phyloP scores from a whole-genome alignment of 805 yeast genomes.

The Myxozyma sirexii region DNA sequence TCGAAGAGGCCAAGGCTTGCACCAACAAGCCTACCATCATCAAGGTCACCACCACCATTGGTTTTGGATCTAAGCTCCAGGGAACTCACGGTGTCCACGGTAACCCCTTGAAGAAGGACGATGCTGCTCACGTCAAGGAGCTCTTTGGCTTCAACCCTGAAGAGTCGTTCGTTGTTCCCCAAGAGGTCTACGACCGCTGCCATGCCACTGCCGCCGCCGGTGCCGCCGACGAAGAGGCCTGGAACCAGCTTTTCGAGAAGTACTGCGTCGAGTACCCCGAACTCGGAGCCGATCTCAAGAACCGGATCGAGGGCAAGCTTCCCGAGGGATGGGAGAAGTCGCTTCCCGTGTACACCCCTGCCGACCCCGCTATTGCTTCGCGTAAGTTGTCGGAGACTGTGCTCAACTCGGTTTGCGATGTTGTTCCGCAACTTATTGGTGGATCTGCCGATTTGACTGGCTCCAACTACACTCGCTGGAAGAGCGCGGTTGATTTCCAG shows the following conservation, averaged over 20 bases:
- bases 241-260: constrained; percentile 66
- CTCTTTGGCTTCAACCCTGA: constrained; percentile 87
- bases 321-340: constrained; percentile 79
- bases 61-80: constrained; percentile 81
- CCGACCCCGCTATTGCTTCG: constrained; percentile 84
- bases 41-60: constrained; percentile 87
- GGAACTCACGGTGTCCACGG: constrained; percentile 97
- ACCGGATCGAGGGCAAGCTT: constrained; percentile 76
- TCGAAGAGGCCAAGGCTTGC: constrained; percentile 77
- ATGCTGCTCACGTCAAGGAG: constrained; percentile 80
- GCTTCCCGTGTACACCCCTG: constrained; percentile 77
- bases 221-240: constrained; percentile 67
- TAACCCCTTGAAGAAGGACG: constrained; percentile 92
- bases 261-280: constrained; percentile 75
- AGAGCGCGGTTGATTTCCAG: constrained; percentile 88
- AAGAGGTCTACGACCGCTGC: constrained; percentile 77
- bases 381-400: constrained; percentile 91
- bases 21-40: constrained; percentile 86
- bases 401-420: constrained; percentile 61
- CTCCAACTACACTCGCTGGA: constrained; percentile 90
- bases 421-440: constrained; percentile 86
- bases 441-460: constrained; percentile 99
- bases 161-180: constrained; percentile 74
- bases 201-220: constrained; percentile 59
- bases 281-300: constrained; percentile 72